Percentiles rank a stretch among this genome's conserved stretches.
Conservation (phyloP, 192 early-diverging fungal genomes). For the Podila epigama region DNA sequence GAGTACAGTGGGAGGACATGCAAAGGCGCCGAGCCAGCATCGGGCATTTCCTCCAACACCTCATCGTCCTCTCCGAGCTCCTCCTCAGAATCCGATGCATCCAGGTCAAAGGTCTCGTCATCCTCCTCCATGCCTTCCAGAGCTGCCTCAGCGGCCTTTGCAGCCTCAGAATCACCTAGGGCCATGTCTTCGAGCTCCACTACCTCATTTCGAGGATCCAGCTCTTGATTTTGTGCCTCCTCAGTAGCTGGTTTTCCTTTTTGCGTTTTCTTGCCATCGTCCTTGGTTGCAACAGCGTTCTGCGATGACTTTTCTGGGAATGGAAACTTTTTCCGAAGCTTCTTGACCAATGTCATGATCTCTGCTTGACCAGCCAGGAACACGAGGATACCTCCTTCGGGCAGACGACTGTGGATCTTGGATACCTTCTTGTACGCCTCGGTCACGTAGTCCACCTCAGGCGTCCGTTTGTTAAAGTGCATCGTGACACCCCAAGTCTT, state of each 20-base stretch:
- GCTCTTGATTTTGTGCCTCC: no score
- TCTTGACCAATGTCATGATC: slow-evolving; percentile 79
- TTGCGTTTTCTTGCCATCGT: not conserved
- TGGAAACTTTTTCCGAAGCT: slow-evolving; percentile 79
- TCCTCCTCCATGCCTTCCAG: slow-evolving; percentile 71
- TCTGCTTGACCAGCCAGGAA: slow-evolving; percentile 97
- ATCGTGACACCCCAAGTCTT: slow-evolving; percentile 68
- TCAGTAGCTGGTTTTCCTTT: slow-evolving; percentile 24
- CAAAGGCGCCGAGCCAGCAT: slow-evolving; percentile 65
- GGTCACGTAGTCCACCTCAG: slow-evolving; percentile 81
- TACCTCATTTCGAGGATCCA: slow-evolving; percentile 51
- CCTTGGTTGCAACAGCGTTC: not conserved
- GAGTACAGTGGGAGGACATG: slow-evolving; percentile 98
- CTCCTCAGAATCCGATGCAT: slow-evolving; percentile 48
- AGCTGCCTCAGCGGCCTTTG: slow-evolving; percentile 68
- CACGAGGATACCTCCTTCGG: slow-evolving; percentile 90
- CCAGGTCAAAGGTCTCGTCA: slow-evolving; percentile 53
- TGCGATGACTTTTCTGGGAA: slow-evolving; percentile 17
- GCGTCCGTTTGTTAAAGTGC: slow-evolving; percentile 94
- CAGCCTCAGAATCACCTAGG: slow-evolving; percentile 75
- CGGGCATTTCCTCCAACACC: slow-evolving; percentile 39
- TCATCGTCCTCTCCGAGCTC: slow-evolving; percentile 34
- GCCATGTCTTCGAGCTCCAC: slow-evolving; percentile 69
- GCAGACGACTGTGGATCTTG: slow-evolving; percentile 95
- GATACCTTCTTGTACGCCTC: slow-evolving; percentile 92